Conservation (phyloP, 2,329 filamentous ascomycete species). For the Epichloe uncinata region DNA sequence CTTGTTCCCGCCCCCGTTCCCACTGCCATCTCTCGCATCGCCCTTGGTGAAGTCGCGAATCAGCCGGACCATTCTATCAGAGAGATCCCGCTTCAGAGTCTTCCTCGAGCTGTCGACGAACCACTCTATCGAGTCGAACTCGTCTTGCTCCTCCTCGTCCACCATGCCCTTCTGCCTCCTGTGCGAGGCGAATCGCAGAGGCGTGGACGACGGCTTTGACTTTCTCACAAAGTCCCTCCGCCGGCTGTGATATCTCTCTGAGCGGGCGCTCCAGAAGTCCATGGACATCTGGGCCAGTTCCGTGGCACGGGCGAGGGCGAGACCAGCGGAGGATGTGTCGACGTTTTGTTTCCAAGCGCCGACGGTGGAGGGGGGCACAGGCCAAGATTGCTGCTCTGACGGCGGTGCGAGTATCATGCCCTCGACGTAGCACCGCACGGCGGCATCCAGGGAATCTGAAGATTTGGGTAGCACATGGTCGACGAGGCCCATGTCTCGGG, state of each 20-base stretch:
- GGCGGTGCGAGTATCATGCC: conserved; percentile 9
- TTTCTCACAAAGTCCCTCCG: conserved; percentile 28
- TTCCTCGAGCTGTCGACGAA: conserved; percentile 6
- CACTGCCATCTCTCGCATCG: neutral
- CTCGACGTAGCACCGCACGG: conserved; percentile 21
- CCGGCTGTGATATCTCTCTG: conserved; percentile 23
- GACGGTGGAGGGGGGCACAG: neutral
- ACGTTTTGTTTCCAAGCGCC: conserved; percentile 21
- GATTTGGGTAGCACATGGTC: conserved; percentile 24
- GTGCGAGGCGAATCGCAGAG: conserved; percentile 26
- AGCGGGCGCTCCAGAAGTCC: conserved; percentile 27
- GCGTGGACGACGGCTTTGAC: conserved; percentile 21
- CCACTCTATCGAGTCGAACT: conserved; percentile 18
- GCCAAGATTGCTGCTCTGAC: neutral
- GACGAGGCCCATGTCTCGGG: conserved; percentile 23
- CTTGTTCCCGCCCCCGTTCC: neutral
- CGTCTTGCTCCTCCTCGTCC: conserved; percentile 24
- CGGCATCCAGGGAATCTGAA: conserved; percentile 19
- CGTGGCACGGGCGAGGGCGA: conserved; percentile 19
- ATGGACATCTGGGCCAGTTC: conserved; percentile 28
- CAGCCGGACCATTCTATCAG: conserved; percentile 3
- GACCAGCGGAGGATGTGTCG: conserved; percentile 17
- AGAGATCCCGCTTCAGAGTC: neutral
- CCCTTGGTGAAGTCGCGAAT: conserved; percentile 3
- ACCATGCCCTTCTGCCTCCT: conserved; percentile 13